These are phyloP conservation scores for Trichosanthes cucumerina DNA, from an alignment of 306 rosid species.

Conservation along the genomic window DNA sequence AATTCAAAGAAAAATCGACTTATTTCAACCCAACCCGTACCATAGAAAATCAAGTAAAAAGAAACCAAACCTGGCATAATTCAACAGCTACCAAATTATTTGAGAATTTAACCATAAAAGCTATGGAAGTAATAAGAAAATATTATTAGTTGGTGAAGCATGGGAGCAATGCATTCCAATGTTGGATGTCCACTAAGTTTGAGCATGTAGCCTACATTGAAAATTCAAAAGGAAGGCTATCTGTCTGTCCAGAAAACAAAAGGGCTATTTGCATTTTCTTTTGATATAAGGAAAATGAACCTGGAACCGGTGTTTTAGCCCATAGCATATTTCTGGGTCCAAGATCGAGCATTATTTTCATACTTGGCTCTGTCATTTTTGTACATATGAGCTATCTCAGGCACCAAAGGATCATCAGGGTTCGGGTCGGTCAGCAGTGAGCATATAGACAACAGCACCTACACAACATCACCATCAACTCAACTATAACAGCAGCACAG, in stretches of 20 bases:
- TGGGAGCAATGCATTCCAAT: background rate
- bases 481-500: too few relatives aligned
- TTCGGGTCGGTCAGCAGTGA: constrained; percentile 12
- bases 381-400: constrained; percentile 7
- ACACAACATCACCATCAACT: background rate
- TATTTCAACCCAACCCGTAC: too few relatives aligned
- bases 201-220: background rate
- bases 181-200: background rate
- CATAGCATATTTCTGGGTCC: constrained; percentile 12
- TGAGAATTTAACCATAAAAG: background rate
- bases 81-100: too few relatives aligned
- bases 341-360: constrained; percentile 1
- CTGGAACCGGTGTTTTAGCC: background rate
- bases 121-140: background rate
- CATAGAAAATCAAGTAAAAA: too few relatives aligned
- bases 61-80: background rate
- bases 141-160: background rate
- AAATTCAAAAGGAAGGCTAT: background rate
- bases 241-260: background rate
- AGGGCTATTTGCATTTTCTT: background rate
- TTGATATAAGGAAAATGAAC: background rate
- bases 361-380: constrained; percentile 5
- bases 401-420: constrained; percentile 12
- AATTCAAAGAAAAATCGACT: too few relatives aligned
- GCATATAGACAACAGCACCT: constrained; percentile 11